Conservation (phyloP, 495 filamentous ascomycete species). For the Halenospora varia region DNA sequence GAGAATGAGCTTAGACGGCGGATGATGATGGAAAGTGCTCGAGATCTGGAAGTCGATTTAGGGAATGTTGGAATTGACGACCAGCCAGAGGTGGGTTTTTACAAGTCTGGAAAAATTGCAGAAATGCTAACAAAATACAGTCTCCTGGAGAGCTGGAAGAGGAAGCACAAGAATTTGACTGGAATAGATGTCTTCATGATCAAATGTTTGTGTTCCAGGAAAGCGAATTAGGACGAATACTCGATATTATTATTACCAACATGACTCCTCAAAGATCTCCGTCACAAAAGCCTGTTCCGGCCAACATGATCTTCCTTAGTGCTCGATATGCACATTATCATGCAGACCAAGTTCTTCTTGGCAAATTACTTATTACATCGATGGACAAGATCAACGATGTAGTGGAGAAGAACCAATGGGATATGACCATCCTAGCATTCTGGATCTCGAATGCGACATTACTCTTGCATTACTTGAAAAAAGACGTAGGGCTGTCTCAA, state of each 20-base stretch:
- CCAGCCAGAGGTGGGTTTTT: slow-evolving; percentile 74
- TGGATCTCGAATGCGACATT: slow-evolving; percentile 98
- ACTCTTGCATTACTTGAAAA: slow-evolving; percentile 93
- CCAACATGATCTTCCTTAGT: slow-evolving; percentile 93
- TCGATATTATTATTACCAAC: slow-evolving; percentile 95
- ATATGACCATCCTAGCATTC: slow-evolving; percentile 98
- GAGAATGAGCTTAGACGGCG: slow-evolving; percentile 93
- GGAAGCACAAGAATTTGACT: slow-evolving; percentile 94
- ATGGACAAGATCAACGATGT: slow-evolving; percentile 97
- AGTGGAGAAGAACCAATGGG: slow-evolving; percentile 92
- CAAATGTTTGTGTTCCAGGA: slow-evolving; percentile 99
- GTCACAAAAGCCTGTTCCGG: slow-evolving; percentile 94
- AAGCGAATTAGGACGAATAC: slow-evolving; percentile 78
- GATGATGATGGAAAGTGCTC: slow-evolving; percentile 99
- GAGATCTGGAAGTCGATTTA: slow-evolving; percentile 94
- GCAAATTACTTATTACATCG: slow-evolving; percentile 72
- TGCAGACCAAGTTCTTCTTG: slow-evolving; percentile 78
- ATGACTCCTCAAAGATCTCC: slow-evolving; percentile 96
- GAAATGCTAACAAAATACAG: slow-evolving; percentile 40
- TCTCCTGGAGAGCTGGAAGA: slow-evolving; percentile 79
- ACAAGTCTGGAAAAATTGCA: neutral
- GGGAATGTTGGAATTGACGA: slow-evolving; percentile 96
- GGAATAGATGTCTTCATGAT: slow-evolving; percentile 91
- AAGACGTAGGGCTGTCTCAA: slow-evolving; percentile 77
- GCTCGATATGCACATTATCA: slow-evolving; percentile 98